Percentiles rank a stretch among this genome's conserved stretches.
Evolutionary conservation across 805 yeast species (phyloP).

Genomic region (Yarrowia hollandica): DNA sequence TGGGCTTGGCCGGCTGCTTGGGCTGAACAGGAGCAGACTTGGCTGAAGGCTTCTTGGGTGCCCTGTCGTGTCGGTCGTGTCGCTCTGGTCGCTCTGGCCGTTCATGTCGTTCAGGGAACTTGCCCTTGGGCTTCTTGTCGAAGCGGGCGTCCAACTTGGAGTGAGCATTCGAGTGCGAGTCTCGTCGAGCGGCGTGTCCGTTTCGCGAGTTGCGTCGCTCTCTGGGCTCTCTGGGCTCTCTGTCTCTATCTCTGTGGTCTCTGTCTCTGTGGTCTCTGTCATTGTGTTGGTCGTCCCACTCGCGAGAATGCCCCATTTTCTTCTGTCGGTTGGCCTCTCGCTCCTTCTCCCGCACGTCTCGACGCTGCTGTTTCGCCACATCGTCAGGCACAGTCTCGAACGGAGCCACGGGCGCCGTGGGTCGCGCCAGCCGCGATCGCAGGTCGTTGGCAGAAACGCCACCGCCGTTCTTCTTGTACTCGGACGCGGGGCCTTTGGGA

Average conservation of each 20-base stretch:
- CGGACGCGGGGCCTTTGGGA: conserved; percentile 17
- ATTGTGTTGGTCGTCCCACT: conserved; percentile 11
- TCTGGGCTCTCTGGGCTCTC: no score
- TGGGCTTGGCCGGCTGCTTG: not conserved
- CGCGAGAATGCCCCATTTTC: conserved; percentile 2
- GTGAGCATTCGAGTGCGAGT: conserved; percentile 2
- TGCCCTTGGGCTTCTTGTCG: conserved; percentile 2
- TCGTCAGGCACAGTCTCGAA: conserved; percentile 16
- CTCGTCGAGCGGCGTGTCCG: conserved; percentile 6
- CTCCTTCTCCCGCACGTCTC: not conserved
- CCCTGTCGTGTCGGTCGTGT: no score
- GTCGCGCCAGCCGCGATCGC: conserved; percentile 10
- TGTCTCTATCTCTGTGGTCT: not conserved
- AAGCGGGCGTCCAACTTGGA: not conserved
- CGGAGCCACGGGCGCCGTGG: not conserved
- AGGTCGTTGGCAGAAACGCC: conserved; percentile 8
- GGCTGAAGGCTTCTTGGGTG: not conserved
- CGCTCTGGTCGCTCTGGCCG: not conserved
- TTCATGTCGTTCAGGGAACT: conserved; percentile 1
- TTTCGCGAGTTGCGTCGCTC: conserved; percentile 14
- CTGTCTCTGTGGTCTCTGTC: not conserved
- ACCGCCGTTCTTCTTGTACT: not conserved
- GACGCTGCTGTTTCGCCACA: conserved; percentile 3
- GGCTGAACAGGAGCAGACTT: not conserved
- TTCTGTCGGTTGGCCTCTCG: conserved; percentile 16